These are phyloP conservation scores for Penicillium sp. DNA, from an alignment of 2,329 filamentous ascomycete genomes.

Conservation along the genomic window DNA sequence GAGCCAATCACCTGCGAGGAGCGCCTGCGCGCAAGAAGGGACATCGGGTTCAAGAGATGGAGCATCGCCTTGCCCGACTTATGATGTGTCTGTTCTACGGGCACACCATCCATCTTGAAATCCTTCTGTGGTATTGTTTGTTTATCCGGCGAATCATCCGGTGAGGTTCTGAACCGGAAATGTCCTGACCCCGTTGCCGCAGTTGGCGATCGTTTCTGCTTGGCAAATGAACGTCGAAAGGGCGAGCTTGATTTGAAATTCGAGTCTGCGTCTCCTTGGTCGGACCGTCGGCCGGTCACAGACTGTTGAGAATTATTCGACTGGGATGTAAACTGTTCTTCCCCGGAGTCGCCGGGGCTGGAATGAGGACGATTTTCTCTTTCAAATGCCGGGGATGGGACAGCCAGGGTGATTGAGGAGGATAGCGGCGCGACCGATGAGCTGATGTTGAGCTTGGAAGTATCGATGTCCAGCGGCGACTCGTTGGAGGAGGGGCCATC, in stretches of 20 bases:
- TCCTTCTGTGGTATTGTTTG: constrained; percentile 23
- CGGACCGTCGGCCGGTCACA: constrained; percentile 17
- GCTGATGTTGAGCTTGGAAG: constrained; percentile 22
- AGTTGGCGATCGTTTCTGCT: constrained; percentile 32
- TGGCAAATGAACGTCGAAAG: constrained; percentile 37
- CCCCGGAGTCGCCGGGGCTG: constrained; percentile 29
- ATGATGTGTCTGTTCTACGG: constrained; percentile 28
- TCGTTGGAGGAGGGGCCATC: constrained; percentile 23
- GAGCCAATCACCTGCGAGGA: constrained; percentile 51
- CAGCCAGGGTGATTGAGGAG: constrained; percentile 29
- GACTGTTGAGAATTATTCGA: constrained; percentile 29
- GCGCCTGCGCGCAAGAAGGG: constrained; percentile 56
- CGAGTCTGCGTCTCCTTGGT: constrained; percentile 28
- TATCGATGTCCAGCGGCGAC: constrained; percentile 24
- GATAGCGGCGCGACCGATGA: constrained; percentile 26
- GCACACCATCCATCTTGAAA: constrained; percentile 23
- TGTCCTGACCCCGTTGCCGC: constrained; percentile 23
- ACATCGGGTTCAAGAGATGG: constrained; percentile 60
- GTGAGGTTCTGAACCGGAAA: constrained; percentile 29
- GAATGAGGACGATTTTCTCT: constrained; percentile 30
- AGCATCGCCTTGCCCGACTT: constrained; percentile 50
- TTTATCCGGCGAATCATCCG: constrained; percentile 29
- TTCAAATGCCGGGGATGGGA: constrained; percentile 26
- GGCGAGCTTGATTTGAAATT: constrained; percentile 34
- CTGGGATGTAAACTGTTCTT: constrained; percentile 24